Evolutionary conservation across 2,329 filamentous ascomycete genomes (phyloP), one percentile per base, ranked within the genome.

Genomic region (Pseudogymnoascus sp.): DNA sequence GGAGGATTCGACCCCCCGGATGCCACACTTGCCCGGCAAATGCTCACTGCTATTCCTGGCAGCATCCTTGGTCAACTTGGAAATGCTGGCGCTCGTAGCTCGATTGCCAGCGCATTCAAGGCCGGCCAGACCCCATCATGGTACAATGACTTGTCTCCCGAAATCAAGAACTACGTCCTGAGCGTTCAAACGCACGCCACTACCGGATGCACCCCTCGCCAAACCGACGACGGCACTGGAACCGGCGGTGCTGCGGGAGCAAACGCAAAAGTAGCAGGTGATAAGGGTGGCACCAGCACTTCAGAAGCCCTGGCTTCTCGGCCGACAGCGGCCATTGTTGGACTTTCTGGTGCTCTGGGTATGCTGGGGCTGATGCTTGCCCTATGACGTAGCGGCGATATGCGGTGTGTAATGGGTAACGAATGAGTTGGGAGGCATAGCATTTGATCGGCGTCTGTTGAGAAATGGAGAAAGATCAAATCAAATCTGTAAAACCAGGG

Each of bases 101-200:
- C 49, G 1, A 56, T 56, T 56, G 49, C 49, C n/a, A 56, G 49
- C 5, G 49, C n/a, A 21, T 56, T 56, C 49, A 56, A 56, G 46
- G 49, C 49, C 8, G 49, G 49, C 2, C 16, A 34, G n/a, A 56
- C 49, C 9, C 49, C 49, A 21, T 56, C 49, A 16, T 56, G 49
- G 49, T 56, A 56, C 16, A 14, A 56, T 11, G 28, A 34, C 11
- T 28, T 56, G 5, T 34, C 49, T 18, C 49, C 28, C 14, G 28
- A 56, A 34, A 34, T 56, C 9, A 56, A 56, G 11, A 56, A 18
- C 3, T 56, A 56, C 49, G 49, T 56, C 28, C 7, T 34, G 9
- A 56, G 49, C 49, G 49, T 56, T 9, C 49, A 56, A 9, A 34
- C 49, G 2, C 49, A 12, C 9, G 49, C 49, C n/a, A 56, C 49